Evolutionary conservation across 2,329 filamentous ascomycete genomes (phyloP), one percentile per base, ranked within the genome.

Genomic region (Fusarium algeriense): DNA sequence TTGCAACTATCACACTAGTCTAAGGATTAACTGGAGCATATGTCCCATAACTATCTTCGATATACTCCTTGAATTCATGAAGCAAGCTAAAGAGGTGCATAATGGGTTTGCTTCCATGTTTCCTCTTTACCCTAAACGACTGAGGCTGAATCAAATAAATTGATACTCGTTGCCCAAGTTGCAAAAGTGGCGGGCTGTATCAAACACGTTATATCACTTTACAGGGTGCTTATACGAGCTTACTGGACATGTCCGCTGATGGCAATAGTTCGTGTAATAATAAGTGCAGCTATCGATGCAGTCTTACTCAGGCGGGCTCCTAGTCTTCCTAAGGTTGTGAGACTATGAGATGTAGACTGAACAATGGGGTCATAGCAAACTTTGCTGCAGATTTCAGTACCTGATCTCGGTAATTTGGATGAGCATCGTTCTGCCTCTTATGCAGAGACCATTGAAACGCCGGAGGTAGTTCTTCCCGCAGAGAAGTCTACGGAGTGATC

Each of bases 401-500:
- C 19, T 13, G 17, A 19, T 12, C 34, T 15, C 1, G 19, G 30
- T 30, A 11, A 14, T 35, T 20, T 15, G n/a, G 37, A 12, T 34
- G 17, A 11, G 6, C 9, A 19, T 32, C 10, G 26, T 43, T 23
- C 26, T 30, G 6, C 43, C 37, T 43, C 15, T 7, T 46, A 19
- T 19, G 8, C 7, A 40, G 55, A 50, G 30, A 35, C 12, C 23
- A 30, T 32, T 40, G 41, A 54, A 64, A 53, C 30, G 45, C 41
- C 28, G 40, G 20, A 67, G 43, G 58, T 62, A 65, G 14, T 70
- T 20, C 70, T 71, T 20, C 66, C 59, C 67, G 56, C 59, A 37
- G 7, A 74, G 70, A 48, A 76, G 73, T 56, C 74, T 78, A 63
- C 62, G 54, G 75, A 46, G 32, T 69, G 76, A 48, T 78, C 76